phyloP scores from a whole-genome alignment of 139 green algal genomes.

The Ettlia oleoabundans region DNA sequence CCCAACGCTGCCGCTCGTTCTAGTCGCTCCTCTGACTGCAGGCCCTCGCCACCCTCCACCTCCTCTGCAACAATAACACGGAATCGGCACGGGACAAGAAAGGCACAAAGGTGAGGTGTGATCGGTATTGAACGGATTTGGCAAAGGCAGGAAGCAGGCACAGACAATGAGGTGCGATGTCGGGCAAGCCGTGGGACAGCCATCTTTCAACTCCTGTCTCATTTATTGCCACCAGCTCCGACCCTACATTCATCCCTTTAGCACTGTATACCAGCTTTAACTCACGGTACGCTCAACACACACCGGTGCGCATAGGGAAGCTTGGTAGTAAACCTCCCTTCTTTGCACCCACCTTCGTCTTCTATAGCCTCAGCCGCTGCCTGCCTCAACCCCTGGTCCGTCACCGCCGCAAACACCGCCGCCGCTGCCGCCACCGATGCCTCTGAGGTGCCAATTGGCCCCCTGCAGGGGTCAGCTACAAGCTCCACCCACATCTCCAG shows the following conservation, averaged over 20 bases:
- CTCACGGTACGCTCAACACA: too few species aligned
- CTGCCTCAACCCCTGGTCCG: conserved; percentile 56
- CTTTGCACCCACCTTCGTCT: conserved; percentile 46
- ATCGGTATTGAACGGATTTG: too few species aligned
- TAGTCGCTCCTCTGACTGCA: conserved; percentile 68
- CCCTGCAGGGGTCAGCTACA: conserved; percentile 22
- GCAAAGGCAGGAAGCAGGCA: too few species aligned
- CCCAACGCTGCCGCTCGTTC: conserved; percentile 64
- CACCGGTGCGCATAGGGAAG: too few species aligned
- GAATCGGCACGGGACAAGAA: neutral
- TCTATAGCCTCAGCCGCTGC: conserved; percentile 64
- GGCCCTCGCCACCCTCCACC: conserved; percentile 62
- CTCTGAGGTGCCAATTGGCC: neutral
- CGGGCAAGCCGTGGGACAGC: too few species aligned
- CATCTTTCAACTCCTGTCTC: too few species aligned
- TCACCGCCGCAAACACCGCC: conserved; percentile 22
- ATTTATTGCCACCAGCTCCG: too few species aligned
- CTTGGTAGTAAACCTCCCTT: too few species aligned
- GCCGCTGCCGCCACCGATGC: conserved; percentile 4
- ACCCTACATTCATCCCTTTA: too few species aligned
- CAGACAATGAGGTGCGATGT: too few species aligned
- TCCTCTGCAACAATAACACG: conserved; percentile 50
- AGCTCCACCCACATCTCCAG: conserved; percentile 63
- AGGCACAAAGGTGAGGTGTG: neutral
- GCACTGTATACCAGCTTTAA: too few species aligned